Conservation (phyloP, 1,284 basidiomycete genomes). For the Malassezia psittaci region DNA sequence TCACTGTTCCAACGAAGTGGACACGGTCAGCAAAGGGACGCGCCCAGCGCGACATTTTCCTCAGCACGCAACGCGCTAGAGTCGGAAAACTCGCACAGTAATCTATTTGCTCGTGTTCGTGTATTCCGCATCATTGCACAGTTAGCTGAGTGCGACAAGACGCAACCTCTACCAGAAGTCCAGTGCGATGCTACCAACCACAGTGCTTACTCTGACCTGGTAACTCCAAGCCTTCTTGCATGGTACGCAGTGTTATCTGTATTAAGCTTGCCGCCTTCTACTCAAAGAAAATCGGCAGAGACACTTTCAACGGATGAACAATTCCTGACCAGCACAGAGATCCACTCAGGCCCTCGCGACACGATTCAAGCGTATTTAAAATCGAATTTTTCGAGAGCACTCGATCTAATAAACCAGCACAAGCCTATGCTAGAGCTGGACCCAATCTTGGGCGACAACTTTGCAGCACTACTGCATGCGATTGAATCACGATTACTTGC, state of each 20-base stretch:
- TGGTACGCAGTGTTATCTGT: constrained; percentile 15
- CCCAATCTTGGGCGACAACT: constrained; percentile 59
- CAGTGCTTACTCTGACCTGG: constrained; percentile 4
- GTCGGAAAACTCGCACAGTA: neutral
- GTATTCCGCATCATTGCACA: constrained; percentile 7
- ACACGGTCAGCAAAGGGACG: constrained; percentile 2
- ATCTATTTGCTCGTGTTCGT: constrained; percentile 1
- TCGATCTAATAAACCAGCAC: constrained; percentile 2
- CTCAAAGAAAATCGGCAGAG: neutral
- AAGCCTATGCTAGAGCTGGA: constrained; percentile 66
- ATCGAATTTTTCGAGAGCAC: constrained; percentile 15
- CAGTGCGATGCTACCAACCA: neutral
- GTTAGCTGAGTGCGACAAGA: constrained; percentile 33
- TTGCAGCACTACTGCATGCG: constrained; percentile 44
- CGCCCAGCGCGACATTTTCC: neutral
- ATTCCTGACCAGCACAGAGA: neutral
- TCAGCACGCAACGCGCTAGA: neutral
- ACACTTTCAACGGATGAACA: neutral
- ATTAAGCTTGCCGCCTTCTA: neutral
- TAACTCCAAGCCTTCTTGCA: neutral
- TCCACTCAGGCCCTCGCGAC: constrained; percentile 1
- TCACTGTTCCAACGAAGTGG: constrained; percentile 44
- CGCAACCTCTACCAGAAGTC: constrained; percentile 6
- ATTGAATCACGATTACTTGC: constrained; percentile 47
- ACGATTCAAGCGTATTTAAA: constrained; percentile 2